A percentile compares a stretch with the other conserved stretches of the same genome.
Conservation (phyloP, 75 land plant genomes). For the Picea sitchensis region DNA sequence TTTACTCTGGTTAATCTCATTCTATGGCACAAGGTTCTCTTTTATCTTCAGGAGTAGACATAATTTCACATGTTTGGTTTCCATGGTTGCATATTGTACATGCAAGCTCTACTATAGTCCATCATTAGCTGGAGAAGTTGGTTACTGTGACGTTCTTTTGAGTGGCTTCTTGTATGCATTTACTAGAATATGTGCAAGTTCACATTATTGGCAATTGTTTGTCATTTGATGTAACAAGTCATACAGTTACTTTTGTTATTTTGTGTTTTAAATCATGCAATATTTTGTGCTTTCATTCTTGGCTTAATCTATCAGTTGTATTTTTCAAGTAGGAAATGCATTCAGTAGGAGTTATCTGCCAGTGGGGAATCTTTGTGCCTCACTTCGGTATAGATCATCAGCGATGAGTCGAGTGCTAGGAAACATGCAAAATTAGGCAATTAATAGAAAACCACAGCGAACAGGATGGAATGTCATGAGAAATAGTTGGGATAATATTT, state of each 20-base stretch:
- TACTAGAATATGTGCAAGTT: not conserved
- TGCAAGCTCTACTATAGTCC: not conserved
- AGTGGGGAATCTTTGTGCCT: not conserved
- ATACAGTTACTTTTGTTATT: not conserved
- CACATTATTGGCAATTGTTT: not conserved
- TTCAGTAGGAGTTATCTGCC: not conserved
- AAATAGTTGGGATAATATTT: not conserved
- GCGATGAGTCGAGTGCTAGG: not conserved
- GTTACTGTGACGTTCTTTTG: not conserved
- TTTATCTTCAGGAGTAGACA: not conserved
- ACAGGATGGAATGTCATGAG: not conserved
- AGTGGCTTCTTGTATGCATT: not conserved
- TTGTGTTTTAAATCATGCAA: not conserved
- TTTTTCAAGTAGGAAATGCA: not conserved
- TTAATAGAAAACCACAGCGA: not conserved
- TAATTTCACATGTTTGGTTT: not conserved
- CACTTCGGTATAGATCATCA: not conserved
- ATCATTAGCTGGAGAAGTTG: not conserved
- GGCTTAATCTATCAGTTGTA: not conserved
- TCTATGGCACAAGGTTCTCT: too few species aligned
- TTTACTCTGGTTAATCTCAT: not conserved
- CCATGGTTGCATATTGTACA: not conserved
- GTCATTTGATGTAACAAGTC: not conserved
- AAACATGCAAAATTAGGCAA: not conserved
- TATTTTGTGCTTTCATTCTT: not conserved